Conservation (phyloP, 23 red algal genomes). For the Agarophyton chilense region DNA sequence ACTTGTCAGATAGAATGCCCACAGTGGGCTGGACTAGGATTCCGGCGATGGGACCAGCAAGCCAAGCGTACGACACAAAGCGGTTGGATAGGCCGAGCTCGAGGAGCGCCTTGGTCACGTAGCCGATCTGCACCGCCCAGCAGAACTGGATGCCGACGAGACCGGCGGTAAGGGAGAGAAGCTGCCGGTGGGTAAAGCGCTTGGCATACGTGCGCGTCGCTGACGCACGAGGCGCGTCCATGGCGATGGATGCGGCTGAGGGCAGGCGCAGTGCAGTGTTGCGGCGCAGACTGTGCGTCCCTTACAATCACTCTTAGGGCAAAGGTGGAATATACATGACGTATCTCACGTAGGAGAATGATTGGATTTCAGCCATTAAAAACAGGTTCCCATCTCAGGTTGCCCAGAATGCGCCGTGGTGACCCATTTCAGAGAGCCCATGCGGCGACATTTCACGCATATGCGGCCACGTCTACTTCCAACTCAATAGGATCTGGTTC, state of each 20-base stretch:
- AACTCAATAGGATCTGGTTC: too few species aligned
- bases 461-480: too few species aligned
- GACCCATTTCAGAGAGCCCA: too few species aligned
- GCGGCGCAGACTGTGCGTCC: too few species aligned
- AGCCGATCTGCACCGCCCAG: slow-evolving; percentile 92
- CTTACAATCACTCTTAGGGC: too few species aligned
- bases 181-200: slow-evolving; percentile 1
- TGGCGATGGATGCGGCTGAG: background rate
- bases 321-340: too few species aligned
- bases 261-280: too few species aligned
- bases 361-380: too few species aligned
- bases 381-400: too few species aligned
- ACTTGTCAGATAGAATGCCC: slow-evolving; percentile 80
- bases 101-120: slow-evolving; percentile 79
- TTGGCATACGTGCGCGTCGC: background rate
- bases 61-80: slow-evolving; percentile 81
- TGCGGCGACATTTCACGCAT: too few species aligned
- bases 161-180: slow-evolving; percentile 30
- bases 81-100: slow-evolving; percentile 69
- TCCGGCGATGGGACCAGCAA: slow-evolving; percentile 90
- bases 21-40: slow-evolving; percentile 87
- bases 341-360: too few species aligned
- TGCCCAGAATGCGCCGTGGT: too few species aligned
- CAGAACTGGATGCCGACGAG: slow-evolving; percentile 80
- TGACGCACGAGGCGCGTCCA: background rate